These are phyloP conservation scores for Borealophlyctis nickersoniae DNA, from an alignment of 192 early-diverging fungal genomes.

Conservation along the genomic window DNA sequence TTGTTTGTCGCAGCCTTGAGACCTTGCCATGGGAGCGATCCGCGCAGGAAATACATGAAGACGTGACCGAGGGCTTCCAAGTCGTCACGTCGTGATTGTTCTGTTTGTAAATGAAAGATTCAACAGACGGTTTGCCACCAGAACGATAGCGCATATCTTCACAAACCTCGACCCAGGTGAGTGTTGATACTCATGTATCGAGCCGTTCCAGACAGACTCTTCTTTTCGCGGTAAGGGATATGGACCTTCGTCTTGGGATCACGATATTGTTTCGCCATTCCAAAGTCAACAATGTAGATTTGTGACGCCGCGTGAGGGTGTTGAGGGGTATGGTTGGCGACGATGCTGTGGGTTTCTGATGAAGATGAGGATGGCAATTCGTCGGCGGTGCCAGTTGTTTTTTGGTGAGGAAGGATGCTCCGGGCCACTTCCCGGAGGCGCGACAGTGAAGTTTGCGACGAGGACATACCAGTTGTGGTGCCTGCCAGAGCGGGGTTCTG, in stretches of 20 bases:
- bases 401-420: too few relatives aligned
- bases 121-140: background rate
- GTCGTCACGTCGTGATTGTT: slow-evolving; percentile 97
- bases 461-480: background rate
- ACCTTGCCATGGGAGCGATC: slow-evolving; percentile 95
- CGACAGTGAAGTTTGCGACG: slow-evolving; percentile 6
- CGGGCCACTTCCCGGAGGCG: too few relatives aligned
- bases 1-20: slow-evolving; percentile 97
- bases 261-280: slow-evolving; percentile 97
- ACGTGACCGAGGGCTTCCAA: slow-evolving; percentile 97
- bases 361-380: background rate
- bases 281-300: slow-evolving; percentile 94
- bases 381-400: too few relatives aligned
- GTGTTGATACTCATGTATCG: slow-evolving; percentile 99
- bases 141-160: slow-evolving; percentile 4
- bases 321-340: slow-evolving; percentile 42
- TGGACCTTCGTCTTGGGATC: slow-evolving; percentile 95
- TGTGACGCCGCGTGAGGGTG: slow-evolving; percentile 31
- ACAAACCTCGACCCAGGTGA: slow-evolving; percentile 83
- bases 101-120: slow-evolving; percentile 40
- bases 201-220: slow-evolving; percentile 91
- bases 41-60: slow-evolving; percentile 96
- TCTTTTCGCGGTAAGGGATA: slow-evolving; percentile 96
- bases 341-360: slow-evolving; percentile 43
- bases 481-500: slow-evolving; percentile 1